Conservation (phyloP, 1,284 basidiomycete species). For the Leucoagaricus sp. region DNA sequence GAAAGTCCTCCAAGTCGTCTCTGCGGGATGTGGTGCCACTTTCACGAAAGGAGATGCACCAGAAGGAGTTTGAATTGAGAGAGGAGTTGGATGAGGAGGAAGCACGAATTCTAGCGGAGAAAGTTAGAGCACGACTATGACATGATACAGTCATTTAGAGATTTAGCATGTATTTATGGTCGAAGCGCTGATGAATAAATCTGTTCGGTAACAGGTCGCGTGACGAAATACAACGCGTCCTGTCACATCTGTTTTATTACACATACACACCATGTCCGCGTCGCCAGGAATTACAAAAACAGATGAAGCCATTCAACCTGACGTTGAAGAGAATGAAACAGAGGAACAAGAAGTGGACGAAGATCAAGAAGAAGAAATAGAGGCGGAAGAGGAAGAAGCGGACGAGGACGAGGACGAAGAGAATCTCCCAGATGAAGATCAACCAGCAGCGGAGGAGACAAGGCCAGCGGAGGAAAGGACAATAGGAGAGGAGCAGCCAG, state of each 20-base stretch:
- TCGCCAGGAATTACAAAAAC: slow-evolving; percentile 5
- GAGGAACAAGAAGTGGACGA: slow-evolving; percentile 15
- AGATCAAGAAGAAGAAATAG: slow-evolving; percentile 13
- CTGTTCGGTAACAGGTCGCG: slow-evolving; percentile 7
- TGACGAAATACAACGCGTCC: slow-evolving; percentile 9
- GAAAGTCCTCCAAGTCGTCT: slow-evolving; percentile 19
- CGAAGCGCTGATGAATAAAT: too few species aligned
- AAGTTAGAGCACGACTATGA: slow-evolving; percentile 48
- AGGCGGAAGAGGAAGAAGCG: slow-evolving; percentile 10
- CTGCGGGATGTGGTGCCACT: slow-evolving; percentile 29
- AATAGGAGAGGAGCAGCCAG: too few species aligned
- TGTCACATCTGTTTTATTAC: slow-evolving; percentile 6
- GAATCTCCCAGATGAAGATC: neutral
- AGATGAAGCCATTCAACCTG: slow-evolving; percentile 3
- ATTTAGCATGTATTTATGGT: neutral
- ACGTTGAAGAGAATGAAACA: slow-evolving; percentile 13
- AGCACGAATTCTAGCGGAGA: slow-evolving; percentile 45
- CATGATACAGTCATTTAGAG: neutral
- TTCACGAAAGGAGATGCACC: slow-evolving; percentile 54
- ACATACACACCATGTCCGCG: neutral
- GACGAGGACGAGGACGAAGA: slow-evolving; percentile 8
- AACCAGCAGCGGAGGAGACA: too few species aligned
- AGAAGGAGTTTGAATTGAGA: slow-evolving; percentile 56
- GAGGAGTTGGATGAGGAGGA: slow-evolving; percentile 61
- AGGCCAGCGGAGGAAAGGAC: too few species aligned